A percentile compares a stretch with the other conserved stretches of the same genome.
These are phyloP conservation scores for Pseudocercospora pini-densiflorae DNA, from an alignment of 2,329 filamentous ascomycete species.

Conservation along the genomic window DNA sequence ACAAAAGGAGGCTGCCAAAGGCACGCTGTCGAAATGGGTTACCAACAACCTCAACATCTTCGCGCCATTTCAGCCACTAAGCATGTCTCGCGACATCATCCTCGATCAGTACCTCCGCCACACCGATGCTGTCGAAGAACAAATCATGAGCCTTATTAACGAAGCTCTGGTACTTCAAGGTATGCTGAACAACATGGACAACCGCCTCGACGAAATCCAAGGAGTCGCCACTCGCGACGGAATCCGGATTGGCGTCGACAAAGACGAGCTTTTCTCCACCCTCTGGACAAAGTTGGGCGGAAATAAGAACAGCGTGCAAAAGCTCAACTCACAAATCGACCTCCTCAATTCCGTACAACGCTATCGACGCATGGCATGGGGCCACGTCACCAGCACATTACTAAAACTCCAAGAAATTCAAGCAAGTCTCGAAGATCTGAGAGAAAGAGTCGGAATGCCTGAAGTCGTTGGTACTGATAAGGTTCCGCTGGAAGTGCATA, in stretches of 20 bases:
- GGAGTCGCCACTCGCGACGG: slow-evolving; percentile 69
- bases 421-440: slow-evolving; percentile 70
- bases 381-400: slow-evolving; percentile 71
- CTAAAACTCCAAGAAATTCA: slow-evolving; percentile 76
- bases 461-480: slow-evolving; percentile 60
- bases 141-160: slow-evolving; percentile 69
- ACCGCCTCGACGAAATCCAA: slow-evolving; percentile 70
- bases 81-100: slow-evolving; percentile 65
- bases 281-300: slow-evolving; percentile 77
- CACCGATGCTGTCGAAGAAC: slow-evolving; percentile 69
- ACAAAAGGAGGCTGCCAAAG: slow-evolving; percentile 45
- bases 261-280: slow-evolving; percentile 68
- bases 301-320: slow-evolving; percentile 64
- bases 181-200: slow-evolving; percentile 70
- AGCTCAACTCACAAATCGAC: slow-evolving; percentile 65
- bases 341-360: slow-evolving; percentile 68
- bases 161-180: slow-evolving; percentile 71
- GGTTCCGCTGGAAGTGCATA: slow-evolving; percentile 72
- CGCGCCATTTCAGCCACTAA: slow-evolving; percentile 65
- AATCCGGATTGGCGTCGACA: slow-evolving; percentile 60
- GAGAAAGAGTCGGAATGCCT: slow-evolving; percentile 71
- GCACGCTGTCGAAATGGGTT: slow-evolving; percentile 49
- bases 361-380: slow-evolving; percentile 69
- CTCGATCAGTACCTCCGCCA: slow-evolving; percentile 77
- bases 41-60: slow-evolving; percentile 51